Conservation (phyloP, 2,329 filamentous ascomycete genomes). For the Alternaria rosae region DNA sequence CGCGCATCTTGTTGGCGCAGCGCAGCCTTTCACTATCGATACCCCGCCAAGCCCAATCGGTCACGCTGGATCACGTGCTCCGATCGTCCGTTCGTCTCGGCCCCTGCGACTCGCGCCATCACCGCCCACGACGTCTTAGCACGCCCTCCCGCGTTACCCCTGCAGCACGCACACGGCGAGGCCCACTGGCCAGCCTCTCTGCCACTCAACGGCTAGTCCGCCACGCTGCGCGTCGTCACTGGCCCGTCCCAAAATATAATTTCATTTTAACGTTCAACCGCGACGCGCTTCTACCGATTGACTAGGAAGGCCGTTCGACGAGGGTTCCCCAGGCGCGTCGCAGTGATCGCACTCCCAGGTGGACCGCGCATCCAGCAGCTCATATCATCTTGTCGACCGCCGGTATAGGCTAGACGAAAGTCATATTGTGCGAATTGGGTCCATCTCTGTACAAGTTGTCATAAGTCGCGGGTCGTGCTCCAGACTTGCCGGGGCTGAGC, state of each 20-base stretch:
- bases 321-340: slow-evolving; percentile 35
- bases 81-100: not conserved
- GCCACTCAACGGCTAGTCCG: slow-evolving; percentile 26
- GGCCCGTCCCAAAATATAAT: slow-evolving; percentile 36
- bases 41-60: not conserved
- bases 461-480: slow-evolving; percentile 36
- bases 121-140: slow-evolving; percentile 8
- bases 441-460: slow-evolving; percentile 22
- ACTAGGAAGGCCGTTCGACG: slow-evolving; percentile 26
- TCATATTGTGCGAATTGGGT: slow-evolving; percentile 23
- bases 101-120: not conserved
- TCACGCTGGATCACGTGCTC: slow-evolving; percentile 2
- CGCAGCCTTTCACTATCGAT: slow-evolving; percentile 4
- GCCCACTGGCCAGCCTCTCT: slow-evolving; percentile 25
- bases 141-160: slow-evolving; percentile 28
- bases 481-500: slow-evolving; percentile 29
- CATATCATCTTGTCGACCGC: not conserved
- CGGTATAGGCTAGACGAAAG: slow-evolving; percentile 6
- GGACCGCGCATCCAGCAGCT: slow-evolving; percentile 10
- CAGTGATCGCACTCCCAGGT: slow-evolving; percentile 22
- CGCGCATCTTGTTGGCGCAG: not conserved
- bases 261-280: slow-evolving; percentile 37
- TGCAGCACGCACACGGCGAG: slow-evolving; percentile 28
- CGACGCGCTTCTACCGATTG: slow-evolving; percentile 37
- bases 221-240: slow-evolving; percentile 43